These are phyloP conservation scores for Glomus cerebriforme DNA, from an alignment of 192 early-diverging fungal species.

Conservation along the genomic window DNA sequence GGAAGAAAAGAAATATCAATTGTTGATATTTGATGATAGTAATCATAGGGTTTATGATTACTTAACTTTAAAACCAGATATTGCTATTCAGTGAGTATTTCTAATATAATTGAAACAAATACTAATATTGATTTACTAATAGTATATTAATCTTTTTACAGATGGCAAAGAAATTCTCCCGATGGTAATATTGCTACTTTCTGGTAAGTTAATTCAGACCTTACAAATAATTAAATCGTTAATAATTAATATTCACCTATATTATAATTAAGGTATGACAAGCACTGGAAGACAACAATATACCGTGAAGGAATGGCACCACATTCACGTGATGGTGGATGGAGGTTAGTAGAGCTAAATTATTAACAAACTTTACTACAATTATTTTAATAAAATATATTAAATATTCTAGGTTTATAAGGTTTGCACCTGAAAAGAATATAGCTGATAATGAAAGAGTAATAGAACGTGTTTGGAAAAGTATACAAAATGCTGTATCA, in stretches of 20 bases:
- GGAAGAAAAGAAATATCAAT: conserved; percentile 45
- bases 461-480: not conserved
- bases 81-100: conserved; percentile 39
- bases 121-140: not conserved
- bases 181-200: conserved; percentile 46
- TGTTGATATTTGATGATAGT: conserved; percentile 38
- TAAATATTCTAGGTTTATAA: not conserved
- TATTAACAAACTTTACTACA: too few relatives aligned
- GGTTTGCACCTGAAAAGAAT: not conserved
- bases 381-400: too few relatives aligned
- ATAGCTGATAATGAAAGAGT: not conserved
- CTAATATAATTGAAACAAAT: not conserved
- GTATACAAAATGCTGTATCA: not conserved
- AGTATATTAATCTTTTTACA: conserved; percentile 9
- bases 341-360: not conserved
- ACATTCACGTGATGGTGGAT: not conserved
- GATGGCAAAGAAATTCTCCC: conserved; percentile 44
- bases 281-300: not conserved
- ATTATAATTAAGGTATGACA: conserved; percentile 10
- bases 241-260: not conserved
- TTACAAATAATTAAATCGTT: not conserved
- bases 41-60: conserved; percentile 47
- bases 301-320: not conserved
- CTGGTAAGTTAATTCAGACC: conserved; percentile 28
- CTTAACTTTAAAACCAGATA: conserved; percentile 40